Evolutionary conservation across 345 rosid species (phyloP), one percentile per base, ranked within the genome.

Genomic region (Toxicodendron radicans): DNA sequence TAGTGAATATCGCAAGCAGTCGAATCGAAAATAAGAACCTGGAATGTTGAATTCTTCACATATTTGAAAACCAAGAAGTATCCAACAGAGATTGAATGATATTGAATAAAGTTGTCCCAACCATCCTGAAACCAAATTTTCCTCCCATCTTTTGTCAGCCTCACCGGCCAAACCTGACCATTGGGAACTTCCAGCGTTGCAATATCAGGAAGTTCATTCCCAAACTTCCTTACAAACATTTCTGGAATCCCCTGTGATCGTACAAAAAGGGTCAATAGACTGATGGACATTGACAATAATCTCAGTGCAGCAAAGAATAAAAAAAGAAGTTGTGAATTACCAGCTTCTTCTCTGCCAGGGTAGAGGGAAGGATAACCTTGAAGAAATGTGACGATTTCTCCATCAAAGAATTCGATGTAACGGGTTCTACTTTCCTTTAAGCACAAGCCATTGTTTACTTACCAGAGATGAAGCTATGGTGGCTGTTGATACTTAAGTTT

Each of bases 101-200:
- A 75, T 21, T 83, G 68, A 2, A 64, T 70, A 75, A 87, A 85
- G 2, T 85, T 73, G 48, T 79, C 75, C 86, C 86, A 87, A 23
- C 83, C 86, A 57, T 71, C 73, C 38, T 87, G 80, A 63, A 87
- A 81, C 84, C 84, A 87, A 59, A 83, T 64, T 12, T 67, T 62
- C 70, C 63, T 63, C n/a, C 58, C 75, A 1, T 35, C 52, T 58
- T 62, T 83, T 49, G 70, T 70, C 33, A 87, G 61, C n/a, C 84
- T 82, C 7, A 85, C 77, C 20, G 24, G 72, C 86, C 86, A 83
- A 51, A 35, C 74, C 45, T 32, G 68, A 43, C 91, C 88, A 49
- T 79, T 64, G 12, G 86, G 83, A 30, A 56, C 58, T 10, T 38
- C 72, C 17, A 87, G 54, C 10, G 69, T 80, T 5, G 76, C 83